Conservation (phyloP, 2,329 filamentous ascomycete genomes). For the Beauveria varroae region DNA sequence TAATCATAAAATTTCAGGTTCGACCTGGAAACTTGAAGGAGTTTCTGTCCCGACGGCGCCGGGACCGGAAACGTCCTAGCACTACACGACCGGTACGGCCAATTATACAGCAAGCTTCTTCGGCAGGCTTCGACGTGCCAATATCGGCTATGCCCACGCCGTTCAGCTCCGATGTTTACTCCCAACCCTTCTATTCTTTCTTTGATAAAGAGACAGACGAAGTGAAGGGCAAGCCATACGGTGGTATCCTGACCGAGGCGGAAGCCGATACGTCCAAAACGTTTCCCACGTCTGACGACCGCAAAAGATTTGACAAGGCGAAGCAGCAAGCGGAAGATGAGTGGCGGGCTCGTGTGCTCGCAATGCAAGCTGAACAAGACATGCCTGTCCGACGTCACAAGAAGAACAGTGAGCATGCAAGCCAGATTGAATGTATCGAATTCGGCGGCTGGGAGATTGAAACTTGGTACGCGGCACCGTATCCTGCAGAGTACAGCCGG, state of each 20-base stretch:
- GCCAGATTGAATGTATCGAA: slow-evolving; percentile 97
- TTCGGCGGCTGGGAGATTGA: slow-evolving; percentile 98
- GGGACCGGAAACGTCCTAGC: slow-evolving; percentile 23
- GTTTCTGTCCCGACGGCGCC: slow-evolving; percentile 25
- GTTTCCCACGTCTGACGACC: slow-evolving; percentile 70
- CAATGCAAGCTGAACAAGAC: slow-evolving; percentile 56
- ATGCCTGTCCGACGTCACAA: slow-evolving; percentile 56
- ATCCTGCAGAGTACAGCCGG: slow-evolving; percentile 95
- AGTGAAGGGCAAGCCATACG: slow-evolving; percentile 86
- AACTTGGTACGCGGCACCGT: slow-evolving; percentile 97
- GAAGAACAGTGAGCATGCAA: slow-evolving; percentile 78
- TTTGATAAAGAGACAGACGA: slow-evolving; percentile 86
- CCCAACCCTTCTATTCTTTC: slow-evolving; percentile 79
- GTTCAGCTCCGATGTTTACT: slow-evolving; percentile 52
- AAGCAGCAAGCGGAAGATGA: slow-evolving; percentile 87
- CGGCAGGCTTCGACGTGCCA: slow-evolving; percentile 12
- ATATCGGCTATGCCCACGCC: slow-evolving; percentile 39
- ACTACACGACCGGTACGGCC: slow-evolving; percentile 17
- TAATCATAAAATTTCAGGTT: slow-evolving; percentile 30
- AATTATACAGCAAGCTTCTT: neutral
- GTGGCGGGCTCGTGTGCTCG: slow-evolving; percentile 62
- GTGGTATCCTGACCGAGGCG: slow-evolving; percentile 79
- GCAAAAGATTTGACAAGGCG: slow-evolving; percentile 80
- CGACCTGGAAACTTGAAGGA: slow-evolving; percentile 31
- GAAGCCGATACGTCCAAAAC: slow-evolving; percentile 92